Evolutionary conservation across 139 green algal species (phyloP).

Genomic region (Chlamydomonas eustigma): DNA sequence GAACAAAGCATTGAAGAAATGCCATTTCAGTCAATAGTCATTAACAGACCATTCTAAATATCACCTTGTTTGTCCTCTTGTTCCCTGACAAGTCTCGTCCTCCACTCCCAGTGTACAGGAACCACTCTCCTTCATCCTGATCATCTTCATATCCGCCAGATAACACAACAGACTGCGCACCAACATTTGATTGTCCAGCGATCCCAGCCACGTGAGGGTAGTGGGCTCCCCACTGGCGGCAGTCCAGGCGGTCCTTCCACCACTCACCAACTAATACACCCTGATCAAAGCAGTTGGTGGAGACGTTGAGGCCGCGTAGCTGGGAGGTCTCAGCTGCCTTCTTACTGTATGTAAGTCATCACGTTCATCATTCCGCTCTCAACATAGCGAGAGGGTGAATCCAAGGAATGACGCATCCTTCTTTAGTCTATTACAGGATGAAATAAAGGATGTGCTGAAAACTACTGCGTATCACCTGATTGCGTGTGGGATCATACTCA

Average conservation of each 20-base stretch:
- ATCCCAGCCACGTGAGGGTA: slow-evolving; percentile 96
- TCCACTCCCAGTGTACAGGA: slow-evolving; percentile 44
- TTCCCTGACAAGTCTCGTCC: slow-evolving; percentile 89
- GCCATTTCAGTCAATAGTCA: no score
- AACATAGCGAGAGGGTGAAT: no score
- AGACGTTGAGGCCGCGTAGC: no score
- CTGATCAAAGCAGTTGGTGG: no score
- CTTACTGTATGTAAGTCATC: no score
- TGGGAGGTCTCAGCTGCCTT: no score
- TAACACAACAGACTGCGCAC: slow-evolving; percentile 61
- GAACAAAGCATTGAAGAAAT: no score
- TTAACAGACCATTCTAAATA: not conserved
- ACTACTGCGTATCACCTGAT: slow-evolving; percentile 41
- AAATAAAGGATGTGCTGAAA: not conserved
- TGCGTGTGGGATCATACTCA: slow-evolving; percentile 74
- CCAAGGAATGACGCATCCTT: no score
- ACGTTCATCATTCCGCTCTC: no score
- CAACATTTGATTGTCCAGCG: slow-evolving; percentile 76
- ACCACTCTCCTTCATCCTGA: not conserved
- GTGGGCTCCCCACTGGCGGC: slow-evolving; percentile 91
- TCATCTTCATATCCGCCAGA: slow-evolving; percentile 42
- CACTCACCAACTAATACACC: slow-evolving; percentile 82
- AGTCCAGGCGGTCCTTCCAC: slow-evolving; percentile 90
- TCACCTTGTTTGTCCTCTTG: slow-evolving; percentile 91
- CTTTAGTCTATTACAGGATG: no score